These are phyloP conservation scores for Phytophthora uliginosa DNA, from an alignment of 352 stramenopile species.

Conservation along the genomic window DNA sequence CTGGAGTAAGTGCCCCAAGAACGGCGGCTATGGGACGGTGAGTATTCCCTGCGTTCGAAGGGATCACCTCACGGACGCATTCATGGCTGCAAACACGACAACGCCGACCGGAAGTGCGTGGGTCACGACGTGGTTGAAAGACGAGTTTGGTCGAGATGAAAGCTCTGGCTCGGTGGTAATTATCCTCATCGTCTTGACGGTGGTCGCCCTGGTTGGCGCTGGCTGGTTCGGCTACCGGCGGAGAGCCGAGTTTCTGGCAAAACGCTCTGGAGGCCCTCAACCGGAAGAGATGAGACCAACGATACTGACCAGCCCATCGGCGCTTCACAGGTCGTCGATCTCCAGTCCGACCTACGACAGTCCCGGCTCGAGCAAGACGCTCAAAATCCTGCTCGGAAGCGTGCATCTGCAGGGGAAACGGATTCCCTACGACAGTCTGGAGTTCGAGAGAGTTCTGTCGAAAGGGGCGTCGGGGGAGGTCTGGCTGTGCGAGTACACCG, in stretches of 20 bases:
- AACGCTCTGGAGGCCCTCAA: background rate
- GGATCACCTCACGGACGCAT: constrained; percentile 6
- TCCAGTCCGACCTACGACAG: constrained; percentile 41
- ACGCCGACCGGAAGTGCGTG: constrained; percentile 14
- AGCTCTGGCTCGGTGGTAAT: constrained; percentile 8
- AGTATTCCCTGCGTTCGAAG: constrained; percentile 23
- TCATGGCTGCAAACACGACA: constrained; percentile 18
- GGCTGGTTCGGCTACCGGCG: constrained; percentile 16
- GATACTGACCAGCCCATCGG: constrained; percentile 30
- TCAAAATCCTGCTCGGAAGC: constrained; percentile 29
- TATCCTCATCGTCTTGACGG: constrained; percentile 15
- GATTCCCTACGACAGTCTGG: constrained; percentile 29
- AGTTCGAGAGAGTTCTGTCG: constrained; percentile 20
- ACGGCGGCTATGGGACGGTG: constrained; percentile 19
- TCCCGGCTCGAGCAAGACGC: constrained; percentile 22
- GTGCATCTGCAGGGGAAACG: constrained; percentile 28
- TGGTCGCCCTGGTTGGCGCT: constrained; percentile 3
- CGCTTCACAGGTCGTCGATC: constrained; percentile 45
- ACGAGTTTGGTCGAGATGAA: constrained; percentile 20
- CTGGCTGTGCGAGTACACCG: constrained; percentile 55
- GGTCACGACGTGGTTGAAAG: constrained; percentile 28
- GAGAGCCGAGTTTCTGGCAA: background rate
- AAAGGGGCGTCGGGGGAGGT: constrained; percentile 55
- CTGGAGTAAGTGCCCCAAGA: constrained; percentile 15
- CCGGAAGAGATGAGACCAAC: background rate